A percentile compares a stretch with the other conserved stretches of the same genome.
Evolutionary conservation across 192 early-diverging fungal genomes (phyloP).

Genomic region (Coemansia sp.): DNA sequence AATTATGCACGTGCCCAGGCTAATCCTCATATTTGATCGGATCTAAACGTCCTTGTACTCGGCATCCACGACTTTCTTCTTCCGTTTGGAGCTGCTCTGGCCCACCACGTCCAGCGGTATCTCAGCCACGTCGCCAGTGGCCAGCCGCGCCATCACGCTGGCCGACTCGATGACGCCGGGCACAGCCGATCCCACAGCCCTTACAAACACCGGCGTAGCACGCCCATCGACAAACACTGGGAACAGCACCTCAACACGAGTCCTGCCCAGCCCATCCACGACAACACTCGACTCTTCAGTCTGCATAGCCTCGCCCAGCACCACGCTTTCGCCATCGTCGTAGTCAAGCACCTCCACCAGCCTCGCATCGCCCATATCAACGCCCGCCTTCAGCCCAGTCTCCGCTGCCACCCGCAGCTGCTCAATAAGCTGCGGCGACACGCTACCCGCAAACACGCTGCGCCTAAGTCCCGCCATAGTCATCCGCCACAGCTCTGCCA

Average conservation of each 20-base stretch:
- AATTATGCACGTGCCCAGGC: too few relatives aligned
- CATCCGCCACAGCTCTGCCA: not conserved
- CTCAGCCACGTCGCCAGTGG: constrained; percentile 22
- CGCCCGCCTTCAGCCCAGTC: not conserved
- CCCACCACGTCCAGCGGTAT: not conserved
- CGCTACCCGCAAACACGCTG: not conserved
- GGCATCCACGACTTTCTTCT: constrained; percentile 23
- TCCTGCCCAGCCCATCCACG: not conserved
- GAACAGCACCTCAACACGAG: constrained; percentile 29
- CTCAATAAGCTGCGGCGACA: constrained; percentile 7
- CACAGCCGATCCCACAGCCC: constrained; percentile 9
- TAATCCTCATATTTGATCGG: not conserved
- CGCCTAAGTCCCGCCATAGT: not conserved
- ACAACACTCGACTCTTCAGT: constrained; percentile 4
- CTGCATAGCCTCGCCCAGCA: constrained; percentile 37
- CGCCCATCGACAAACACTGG: constrained; percentile 29
- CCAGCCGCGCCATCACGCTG: constrained; percentile 6
- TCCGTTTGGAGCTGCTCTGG: not conserved
- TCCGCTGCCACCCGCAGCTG: constrained; percentile 6
- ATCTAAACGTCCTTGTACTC: constrained; percentile 40
- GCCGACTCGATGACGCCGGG: constrained; percentile 10
- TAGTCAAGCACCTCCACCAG: not conserved
- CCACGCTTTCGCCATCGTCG: not conserved
- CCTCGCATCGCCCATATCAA: not conserved
- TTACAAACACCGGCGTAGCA: constrained; percentile 25